Evolutionary conservation across 352 stramenopile genomes (phyloP).

Genomic region (Globisporangium okanoganense): DNA sequence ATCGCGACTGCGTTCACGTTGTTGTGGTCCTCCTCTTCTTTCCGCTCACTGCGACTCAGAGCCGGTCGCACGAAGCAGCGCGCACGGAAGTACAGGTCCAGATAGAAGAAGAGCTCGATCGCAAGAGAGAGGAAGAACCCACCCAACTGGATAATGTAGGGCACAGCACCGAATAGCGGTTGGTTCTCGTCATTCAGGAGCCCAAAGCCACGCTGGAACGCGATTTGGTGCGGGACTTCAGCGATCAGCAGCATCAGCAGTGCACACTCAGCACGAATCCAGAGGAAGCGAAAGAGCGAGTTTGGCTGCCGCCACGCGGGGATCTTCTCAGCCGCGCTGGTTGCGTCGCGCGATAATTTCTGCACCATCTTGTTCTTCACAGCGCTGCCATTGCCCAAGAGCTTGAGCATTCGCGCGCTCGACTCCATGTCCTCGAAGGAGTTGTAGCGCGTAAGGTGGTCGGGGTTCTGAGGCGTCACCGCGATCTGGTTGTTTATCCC

Average conservation of each 20-base stretch:
- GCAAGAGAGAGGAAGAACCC: constrained; percentile 30
- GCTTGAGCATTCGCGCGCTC: constrained; percentile 24
- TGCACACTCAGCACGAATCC: constrained; percentile 24
- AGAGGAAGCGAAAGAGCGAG: constrained; percentile 28
- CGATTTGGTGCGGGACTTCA: constrained; percentile 42
- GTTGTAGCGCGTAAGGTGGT: constrained; percentile 13
- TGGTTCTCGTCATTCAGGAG: constrained; percentile 24
- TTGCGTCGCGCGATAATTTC: constrained; percentile 12
- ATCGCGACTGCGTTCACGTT: constrained; percentile 11
- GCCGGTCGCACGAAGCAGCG: constrained; percentile 39
- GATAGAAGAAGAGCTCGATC: constrained; percentile 60
- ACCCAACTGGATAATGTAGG: constrained; percentile 27
- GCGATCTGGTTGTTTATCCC: neutral
- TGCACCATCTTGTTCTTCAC: constrained; percentile 27
- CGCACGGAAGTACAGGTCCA: constrained; percentile 39
- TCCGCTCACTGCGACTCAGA: constrained; percentile 6
- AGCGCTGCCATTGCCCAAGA: constrained; percentile 29
- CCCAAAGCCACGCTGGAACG: constrained; percentile 44
- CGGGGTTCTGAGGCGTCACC: neutral
- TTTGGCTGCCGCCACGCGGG: constrained; percentile 23
- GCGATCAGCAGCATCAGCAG: constrained; percentile 33
- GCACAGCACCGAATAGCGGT: constrained; percentile 26
- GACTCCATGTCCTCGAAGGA: constrained; percentile 36
- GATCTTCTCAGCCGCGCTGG: neutral
- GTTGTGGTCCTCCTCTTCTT: constrained; percentile 16